Evolutionary conservation across 2,329 filamentous ascomycete genomes (phyloP), one percentile per base, ranked within the genome.

Genomic region (Xylariaceae sp.): DNA sequence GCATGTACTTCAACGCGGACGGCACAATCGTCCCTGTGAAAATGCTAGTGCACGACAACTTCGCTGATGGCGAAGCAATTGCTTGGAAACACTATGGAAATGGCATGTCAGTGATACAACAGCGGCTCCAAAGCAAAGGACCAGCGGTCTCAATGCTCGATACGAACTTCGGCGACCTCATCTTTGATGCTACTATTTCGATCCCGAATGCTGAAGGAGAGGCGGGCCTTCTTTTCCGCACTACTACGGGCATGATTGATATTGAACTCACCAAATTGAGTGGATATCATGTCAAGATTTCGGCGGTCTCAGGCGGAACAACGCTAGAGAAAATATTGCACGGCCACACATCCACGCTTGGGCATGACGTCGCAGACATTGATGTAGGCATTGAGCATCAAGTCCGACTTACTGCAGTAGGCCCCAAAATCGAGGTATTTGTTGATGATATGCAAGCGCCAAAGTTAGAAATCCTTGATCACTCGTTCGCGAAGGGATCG

Each of bases 11-110:
- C 49, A 65, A 70, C 47, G 61, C 63, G 1, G 58, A 69, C 23
- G 71, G 68, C 16, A 69, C 65, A 29, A 74, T 75, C 33, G 53
- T 62, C 36, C 64, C 65, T 1, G 61, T 76, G 4, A 59, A 56
- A 33, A 75, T 76, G 69, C 59, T 70, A 11, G 69, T 71, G 8
- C 64, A 66, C 47, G 68, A 72, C 49, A 63, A 71, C 51, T 72
- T 72, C 34, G 55, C 63, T 5, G 66, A 71, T 42, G 67, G 67
- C 7, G 54, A 64, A 20, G 62, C 66, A 53, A 55, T 70, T 40
- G 64, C 54, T 4, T 72, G 69, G 69, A 62, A 55, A 17, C 54
- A 56, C 3, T 61, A 55, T 40, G 55, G 51, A 14, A 54, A 53
- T 11, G 40, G 41, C 4, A 65, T 63, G 58, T 47, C 48, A 0